A percentile compares a stretch with the other conserved stretches of the same genome.
Evolutionary conservation across 805 yeast species (phyloP).

Genomic region (Saturnispora hagleri): DNA sequence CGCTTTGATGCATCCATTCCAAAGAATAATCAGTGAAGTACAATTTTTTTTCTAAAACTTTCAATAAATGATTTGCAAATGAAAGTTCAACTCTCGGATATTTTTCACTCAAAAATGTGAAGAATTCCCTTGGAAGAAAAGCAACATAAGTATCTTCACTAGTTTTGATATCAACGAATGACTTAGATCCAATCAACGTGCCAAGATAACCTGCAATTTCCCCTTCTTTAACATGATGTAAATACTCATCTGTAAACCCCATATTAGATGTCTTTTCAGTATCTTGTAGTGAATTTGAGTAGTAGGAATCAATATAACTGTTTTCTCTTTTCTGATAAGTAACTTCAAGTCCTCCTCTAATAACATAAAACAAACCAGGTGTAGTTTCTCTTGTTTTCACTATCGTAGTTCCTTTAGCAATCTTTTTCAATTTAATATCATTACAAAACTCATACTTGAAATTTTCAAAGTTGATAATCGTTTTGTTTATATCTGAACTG

Average conservation of each 20-base stretch:
- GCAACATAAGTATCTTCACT: constrained; percentile 60
- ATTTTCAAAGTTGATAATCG: constrained; percentile 34
- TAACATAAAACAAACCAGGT: constrained; percentile 71
- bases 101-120: constrained; percentile 62
- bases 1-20: constrained; percentile 90
- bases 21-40: constrained; percentile 79
- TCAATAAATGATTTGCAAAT: constrained; percentile 64
- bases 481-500: constrained; percentile 15
- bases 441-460: constrained; percentile 53
- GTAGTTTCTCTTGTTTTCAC: constrained; percentile 57
- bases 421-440: constrained; percentile 45
- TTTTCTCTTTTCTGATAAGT: constrained; percentile 31
- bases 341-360: constrained; percentile 71
- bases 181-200: constrained; percentile 66
- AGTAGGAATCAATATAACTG: constrained; percentile 10
- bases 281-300: constrained; percentile 7
- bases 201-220: constrained; percentile 86
- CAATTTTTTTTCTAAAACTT: constrained; percentile 57
- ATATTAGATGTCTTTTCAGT: constrained; percentile 1
- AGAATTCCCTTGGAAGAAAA: constrained; percentile 49
- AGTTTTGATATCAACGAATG: constrained; percentile 65
- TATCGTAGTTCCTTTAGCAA: constrained; percentile 44
- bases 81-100: constrained; percentile 69
- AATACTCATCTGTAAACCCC: constrained; percentile 25
- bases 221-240: constrained; percentile 62